Conservation (phyloP, 2,329 filamentous ascomycete genomes). For the Colletotrichum tabaci region DNA sequence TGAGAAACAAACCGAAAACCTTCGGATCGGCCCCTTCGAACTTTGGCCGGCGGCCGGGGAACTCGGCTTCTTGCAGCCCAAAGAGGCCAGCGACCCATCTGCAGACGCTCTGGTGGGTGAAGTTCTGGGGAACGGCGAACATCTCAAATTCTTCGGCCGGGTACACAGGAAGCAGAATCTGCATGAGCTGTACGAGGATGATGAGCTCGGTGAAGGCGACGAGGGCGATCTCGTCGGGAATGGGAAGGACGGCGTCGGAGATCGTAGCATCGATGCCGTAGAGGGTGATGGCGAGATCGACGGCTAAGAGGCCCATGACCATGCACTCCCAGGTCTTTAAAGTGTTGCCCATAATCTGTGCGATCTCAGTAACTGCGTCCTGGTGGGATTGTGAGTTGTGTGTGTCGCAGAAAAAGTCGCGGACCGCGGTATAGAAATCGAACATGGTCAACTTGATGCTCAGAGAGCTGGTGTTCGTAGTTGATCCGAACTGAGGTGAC, state of each 20-base stretch:
- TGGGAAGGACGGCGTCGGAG: conserved; percentile 5
- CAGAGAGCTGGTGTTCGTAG: neutral
- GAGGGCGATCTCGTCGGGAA: neutral
- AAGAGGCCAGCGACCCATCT: conserved; percentile 16
- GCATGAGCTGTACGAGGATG: conserved; percentile 21
- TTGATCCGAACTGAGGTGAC: neutral
- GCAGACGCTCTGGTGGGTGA: neutral
- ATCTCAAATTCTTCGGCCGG: neutral
- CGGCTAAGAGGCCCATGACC: neutral
- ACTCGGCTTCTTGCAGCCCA: conserved; percentile 16
- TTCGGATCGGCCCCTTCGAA: neutral
- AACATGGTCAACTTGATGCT: neutral
- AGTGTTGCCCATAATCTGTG: neutral
- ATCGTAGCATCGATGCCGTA: conserved; percentile 24
- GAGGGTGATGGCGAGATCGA: conserved; percentile 22
- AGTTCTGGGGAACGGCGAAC: neutral
- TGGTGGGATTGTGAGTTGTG: too few relatives aligned
- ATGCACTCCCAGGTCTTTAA: conserved; percentile 23
- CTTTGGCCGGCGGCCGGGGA: neutral
- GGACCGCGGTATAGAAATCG: neutral
- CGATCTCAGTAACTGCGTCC: neutral
- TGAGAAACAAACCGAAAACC: conserved; percentile 18
- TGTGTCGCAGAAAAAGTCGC: neutral
- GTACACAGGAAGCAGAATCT: conserved; percentile 14
- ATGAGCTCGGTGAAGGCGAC: conserved; percentile 28